Percentiles rank a stretch among this genome's conserved stretches.
phyloP scores from a whole-genome alignment of 345 rosid species.

The Firmiana major region DNA sequence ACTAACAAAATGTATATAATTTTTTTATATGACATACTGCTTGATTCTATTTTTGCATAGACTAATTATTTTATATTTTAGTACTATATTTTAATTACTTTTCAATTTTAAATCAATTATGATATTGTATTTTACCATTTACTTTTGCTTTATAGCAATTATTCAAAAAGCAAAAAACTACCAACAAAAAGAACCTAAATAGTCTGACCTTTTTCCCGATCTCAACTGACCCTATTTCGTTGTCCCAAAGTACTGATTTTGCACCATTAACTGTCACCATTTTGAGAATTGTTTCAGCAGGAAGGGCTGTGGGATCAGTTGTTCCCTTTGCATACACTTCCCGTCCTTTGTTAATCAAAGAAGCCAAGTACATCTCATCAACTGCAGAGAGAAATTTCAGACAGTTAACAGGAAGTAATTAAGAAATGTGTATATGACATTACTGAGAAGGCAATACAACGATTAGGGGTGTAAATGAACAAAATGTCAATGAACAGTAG shows the following conservation, averaged over 20 bases:
- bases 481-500: no score
- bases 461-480: neutral
- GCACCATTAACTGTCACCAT: conserved; percentile 70
- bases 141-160: neutral
- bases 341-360: conserved; percentile 62
- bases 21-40: neutral
- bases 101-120: no score
- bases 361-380: conserved; percentile 74
- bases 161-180: neutral
- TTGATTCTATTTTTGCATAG: neutral
- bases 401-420: neutral
- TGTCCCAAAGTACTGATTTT: conserved; percentile 64
- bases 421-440: neutral
- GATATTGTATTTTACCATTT: neutral
- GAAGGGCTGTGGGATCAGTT: conserved; percentile 61
- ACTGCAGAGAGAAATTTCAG: conserved; percentile 31
- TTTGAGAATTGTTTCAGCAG: conserved; percentile 56
- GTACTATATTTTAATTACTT: neutral
- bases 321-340: conserved; percentile 41
- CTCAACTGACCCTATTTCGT: conserved; percentile 72
- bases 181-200: neutral
- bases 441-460: neutral
- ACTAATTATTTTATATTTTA: neutral
- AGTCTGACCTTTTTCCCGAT: conserved; percentile 55
- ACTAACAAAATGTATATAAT: neutral